Evolutionary conservation across 495 filamentous ascomycete genomes (phyloP).

Genomic region (Xylaria bambusicola): DNA sequence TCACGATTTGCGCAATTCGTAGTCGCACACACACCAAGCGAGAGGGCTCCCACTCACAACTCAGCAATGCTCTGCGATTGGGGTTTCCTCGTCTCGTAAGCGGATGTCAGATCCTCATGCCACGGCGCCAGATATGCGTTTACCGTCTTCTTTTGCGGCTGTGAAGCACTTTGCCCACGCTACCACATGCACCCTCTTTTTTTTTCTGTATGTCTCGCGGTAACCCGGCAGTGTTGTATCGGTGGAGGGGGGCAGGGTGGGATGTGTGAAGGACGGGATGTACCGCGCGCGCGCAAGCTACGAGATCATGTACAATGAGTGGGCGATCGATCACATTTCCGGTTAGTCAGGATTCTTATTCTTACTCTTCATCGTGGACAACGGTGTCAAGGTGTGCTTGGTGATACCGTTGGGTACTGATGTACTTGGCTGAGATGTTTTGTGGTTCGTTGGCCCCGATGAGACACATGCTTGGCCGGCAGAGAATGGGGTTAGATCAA

Average conservation of each 20-base stretch:
- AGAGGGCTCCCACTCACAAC: background rate
- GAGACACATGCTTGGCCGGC: conserved; percentile 4
- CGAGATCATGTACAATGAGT: background rate
- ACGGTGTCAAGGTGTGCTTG: conserved; percentile 6
- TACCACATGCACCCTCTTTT: background rate
- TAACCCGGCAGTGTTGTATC: no score
- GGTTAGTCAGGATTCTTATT: background rate
- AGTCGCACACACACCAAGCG: conserved; percentile 5
- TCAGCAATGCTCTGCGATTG: conserved; percentile 10
- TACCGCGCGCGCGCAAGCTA: conserved; percentile 11
- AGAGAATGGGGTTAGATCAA: conserved; percentile 12
- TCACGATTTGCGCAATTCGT: background rate
- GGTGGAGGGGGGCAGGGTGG: background rate
- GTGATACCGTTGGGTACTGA: background rate
- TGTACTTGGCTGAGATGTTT: conserved; percentile 4
- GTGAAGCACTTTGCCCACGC: conserved; percentile 5
- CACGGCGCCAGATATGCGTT: conserved; percentile 5
- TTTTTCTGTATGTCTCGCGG: background rate
- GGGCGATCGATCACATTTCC: background rate
- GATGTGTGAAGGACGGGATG: conserved; percentile 7
- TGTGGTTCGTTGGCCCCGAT: conserved; percentile 2
- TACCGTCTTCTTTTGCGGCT: conserved; percentile 13
- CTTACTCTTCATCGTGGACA: background rate
- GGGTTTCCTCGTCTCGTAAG: conserved; percentile 3
- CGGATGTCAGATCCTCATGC: conserved; percentile 21